Conservation (phyloP, 352 stramenopile genomes). For the Pseudoperonospora humuli region DNA sequence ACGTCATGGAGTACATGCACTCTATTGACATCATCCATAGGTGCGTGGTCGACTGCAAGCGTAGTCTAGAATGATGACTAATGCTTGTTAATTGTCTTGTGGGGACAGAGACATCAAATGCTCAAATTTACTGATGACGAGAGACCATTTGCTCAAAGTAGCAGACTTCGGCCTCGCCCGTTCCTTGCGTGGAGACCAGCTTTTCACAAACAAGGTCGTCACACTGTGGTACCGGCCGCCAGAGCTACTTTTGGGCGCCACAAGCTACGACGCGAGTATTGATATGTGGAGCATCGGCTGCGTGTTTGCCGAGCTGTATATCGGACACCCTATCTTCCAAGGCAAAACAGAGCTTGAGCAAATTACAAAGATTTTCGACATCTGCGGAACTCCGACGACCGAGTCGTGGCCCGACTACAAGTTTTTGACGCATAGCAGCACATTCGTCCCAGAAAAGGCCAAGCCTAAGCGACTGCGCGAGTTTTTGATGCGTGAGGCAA, state of each 20-base stretch:
- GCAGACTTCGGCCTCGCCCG: slow-evolving; percentile 83
- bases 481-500: slow-evolving; percentile 70
- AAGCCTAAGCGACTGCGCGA: slow-evolving; percentile 59
- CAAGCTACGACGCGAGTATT: slow-evolving; percentile 88
- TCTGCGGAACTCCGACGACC: slow-evolving; percentile 77
- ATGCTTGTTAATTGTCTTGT: not conserved
- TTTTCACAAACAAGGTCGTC: slow-evolving; percentile 94
- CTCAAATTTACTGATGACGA: slow-evolving; percentile 79
- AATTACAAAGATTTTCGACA: slow-evolving; percentile 84
- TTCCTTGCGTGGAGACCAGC: slow-evolving; percentile 74
- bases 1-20: slow-evolving; percentile 86
- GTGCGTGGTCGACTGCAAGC: slow-evolving; percentile 16
- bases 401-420: slow-evolving; percentile 84
- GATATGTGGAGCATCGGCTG: slow-evolving; percentile 95
- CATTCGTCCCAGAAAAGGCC: slow-evolving; percentile 76
- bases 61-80: not conserved
- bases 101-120: slow-evolving; percentile 88
- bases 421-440: slow-evolving; percentile 71
- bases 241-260: slow-evolving; percentile 91
- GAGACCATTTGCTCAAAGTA: slow-evolving; percentile 74
- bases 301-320: slow-evolving; percentile 82
- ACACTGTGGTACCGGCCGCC: slow-evolving; percentile 93
- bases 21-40: slow-evolving; percentile 82
- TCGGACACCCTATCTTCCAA: slow-evolving; percentile 80
- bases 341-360: slow-evolving; percentile 85